A percentile compares a stretch with the other conserved stretches of the same genome.
These are phyloP conservation scores for Sarcomyxa edulis DNA, from an alignment of 768 basidiomycete species.

Conservation along the genomic window DNA sequence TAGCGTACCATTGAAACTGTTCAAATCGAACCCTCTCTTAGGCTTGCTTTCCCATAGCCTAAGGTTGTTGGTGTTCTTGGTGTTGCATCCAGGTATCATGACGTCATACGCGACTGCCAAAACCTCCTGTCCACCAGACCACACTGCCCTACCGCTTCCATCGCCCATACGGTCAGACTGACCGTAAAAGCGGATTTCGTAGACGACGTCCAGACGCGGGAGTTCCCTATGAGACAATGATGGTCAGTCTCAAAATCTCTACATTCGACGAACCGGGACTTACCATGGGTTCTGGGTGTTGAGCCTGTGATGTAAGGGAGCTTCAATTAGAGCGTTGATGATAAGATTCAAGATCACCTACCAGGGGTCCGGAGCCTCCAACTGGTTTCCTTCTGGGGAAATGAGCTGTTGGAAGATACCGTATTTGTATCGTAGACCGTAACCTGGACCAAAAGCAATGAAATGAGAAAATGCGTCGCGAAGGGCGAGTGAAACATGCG, in stretches of 20 bases:
- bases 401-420: constrained; percentile 97
- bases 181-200: constrained; percentile 89
- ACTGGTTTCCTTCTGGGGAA: constrained; percentile 75
- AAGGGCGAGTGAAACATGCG: constrained; percentile 31
- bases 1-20: constrained; percentile 83
- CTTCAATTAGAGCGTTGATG: too few species aligned
- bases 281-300: constrained; percentile 88
- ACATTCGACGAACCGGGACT: constrained; percentile 6
- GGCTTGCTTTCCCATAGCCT: constrained; percentile 81
- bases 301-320: too few species aligned
- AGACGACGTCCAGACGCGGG: constrained; percentile 77
- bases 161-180: constrained; percentile 62
- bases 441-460: background rate
- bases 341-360: too few species aligned
- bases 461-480: background rate
- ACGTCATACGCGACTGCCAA: constrained; percentile 92
- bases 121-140: constrained; percentile 92
- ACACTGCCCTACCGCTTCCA: constrained; percentile 55
- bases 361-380: constrained; percentile 94
- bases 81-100: constrained; percentile 83
- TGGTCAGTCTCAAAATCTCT: constrained; percentile 2
- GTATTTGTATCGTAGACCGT: constrained; percentile 78
- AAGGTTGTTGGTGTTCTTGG: constrained; percentile 86
- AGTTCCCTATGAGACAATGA: constrained; percentile 27
- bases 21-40: constrained; percentile 88